phyloP scores from a whole-genome alignment of 2,329 filamentous ascomycete genomes.

The Diaporthe sp. region DNA sequence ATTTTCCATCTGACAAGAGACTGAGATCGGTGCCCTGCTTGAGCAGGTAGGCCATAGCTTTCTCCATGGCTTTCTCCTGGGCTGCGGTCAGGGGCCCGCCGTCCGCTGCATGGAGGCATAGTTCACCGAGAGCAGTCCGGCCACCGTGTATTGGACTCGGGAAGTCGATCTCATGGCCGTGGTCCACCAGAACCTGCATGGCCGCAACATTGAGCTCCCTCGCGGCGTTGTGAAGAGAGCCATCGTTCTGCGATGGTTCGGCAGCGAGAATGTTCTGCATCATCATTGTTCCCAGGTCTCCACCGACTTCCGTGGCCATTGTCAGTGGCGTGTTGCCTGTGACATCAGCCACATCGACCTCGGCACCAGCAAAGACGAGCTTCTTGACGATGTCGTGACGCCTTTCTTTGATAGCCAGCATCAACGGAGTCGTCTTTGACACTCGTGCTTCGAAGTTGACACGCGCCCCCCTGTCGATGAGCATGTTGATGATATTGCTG shows the following conservation, averaged over 20 bases:
- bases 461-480: constrained; percentile 69
- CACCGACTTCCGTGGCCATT: constrained; percentile 69
- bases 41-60: constrained; percentile 69
- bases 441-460: constrained; percentile 67
- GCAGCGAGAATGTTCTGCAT: constrained; percentile 69
- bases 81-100: constrained; percentile 59
- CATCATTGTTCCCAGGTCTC: constrained; percentile 66
- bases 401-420: constrained; percentile 69
- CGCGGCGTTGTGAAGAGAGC: constrained; percentile 76
- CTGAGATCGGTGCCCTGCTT: constrained; percentile 69
- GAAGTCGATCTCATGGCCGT: constrained; percentile 75
- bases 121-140: constrained; percentile 73
- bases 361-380: constrained; percentile 70
- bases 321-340: constrained; percentile 71
- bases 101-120: constrained; percentile 70
- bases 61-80: constrained; percentile 68
- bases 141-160: constrained; percentile 74
- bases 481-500: constrained; percentile 67
- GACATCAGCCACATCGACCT: constrained; percentile 70
- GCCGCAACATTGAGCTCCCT: constrained; percentile 70
- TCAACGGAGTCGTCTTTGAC: constrained; percentile 70
- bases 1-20: constrained; percentile 70
- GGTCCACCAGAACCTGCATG: constrained; percentile 69
- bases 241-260: constrained; percentile 72
- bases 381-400: constrained; percentile 70